Conservation (phyloP, 257 asterid species). For the Mitragyna speciosa region DNA sequence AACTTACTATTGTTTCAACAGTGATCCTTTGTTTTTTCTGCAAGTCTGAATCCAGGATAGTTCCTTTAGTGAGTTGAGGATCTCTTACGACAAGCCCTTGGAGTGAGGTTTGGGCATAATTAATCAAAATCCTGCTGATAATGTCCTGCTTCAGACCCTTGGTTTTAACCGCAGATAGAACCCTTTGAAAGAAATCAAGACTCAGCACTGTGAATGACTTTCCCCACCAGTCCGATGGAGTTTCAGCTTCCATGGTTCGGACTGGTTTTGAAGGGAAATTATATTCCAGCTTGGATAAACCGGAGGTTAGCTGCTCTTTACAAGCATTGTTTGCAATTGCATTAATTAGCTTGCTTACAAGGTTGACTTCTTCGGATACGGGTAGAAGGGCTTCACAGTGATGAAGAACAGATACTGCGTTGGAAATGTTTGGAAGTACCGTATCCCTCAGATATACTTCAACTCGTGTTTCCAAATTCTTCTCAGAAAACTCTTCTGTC, state of each 20-base stretch:
- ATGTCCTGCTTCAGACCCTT: conserved; percentile 87
- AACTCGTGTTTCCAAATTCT: conserved; percentile 63
- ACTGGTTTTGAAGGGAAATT: conserved; percentile 46
- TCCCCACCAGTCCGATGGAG: conserved; percentile 85
- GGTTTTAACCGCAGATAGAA: conserved; percentile 61
- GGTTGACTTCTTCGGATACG: conserved; percentile 56
- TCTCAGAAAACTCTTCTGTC: conserved; percentile 78
- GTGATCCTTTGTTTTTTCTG: conserved; percentile 66
- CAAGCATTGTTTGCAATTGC: conserved; percentile 78
- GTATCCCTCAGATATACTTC: conserved; percentile 60
- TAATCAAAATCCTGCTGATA: conserved; percentile 69
- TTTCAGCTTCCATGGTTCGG: conserved; percentile 48
- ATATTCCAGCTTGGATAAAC: conserved; percentile 75
- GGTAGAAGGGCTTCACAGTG: conserved; percentile 66
- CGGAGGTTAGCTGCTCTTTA: conserved; percentile 85
- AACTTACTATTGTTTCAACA: conserved; percentile 58
- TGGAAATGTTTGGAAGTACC: conserved; percentile 60
- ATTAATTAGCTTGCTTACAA: conserved; percentile 53
- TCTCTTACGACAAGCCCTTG: conserved; percentile 58
- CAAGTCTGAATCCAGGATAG: conserved; percentile 44
- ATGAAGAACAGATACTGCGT: conserved; percentile 68
- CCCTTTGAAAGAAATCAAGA: conserved; percentile 79
- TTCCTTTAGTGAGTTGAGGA: conserved; percentile 50
- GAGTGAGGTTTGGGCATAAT: conserved; percentile 75
- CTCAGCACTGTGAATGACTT: conserved; percentile 52